Evolutionary conservation across 2,329 filamentous ascomycete genomes (phyloP).

Genomic region (Penicillium sp.): DNA sequence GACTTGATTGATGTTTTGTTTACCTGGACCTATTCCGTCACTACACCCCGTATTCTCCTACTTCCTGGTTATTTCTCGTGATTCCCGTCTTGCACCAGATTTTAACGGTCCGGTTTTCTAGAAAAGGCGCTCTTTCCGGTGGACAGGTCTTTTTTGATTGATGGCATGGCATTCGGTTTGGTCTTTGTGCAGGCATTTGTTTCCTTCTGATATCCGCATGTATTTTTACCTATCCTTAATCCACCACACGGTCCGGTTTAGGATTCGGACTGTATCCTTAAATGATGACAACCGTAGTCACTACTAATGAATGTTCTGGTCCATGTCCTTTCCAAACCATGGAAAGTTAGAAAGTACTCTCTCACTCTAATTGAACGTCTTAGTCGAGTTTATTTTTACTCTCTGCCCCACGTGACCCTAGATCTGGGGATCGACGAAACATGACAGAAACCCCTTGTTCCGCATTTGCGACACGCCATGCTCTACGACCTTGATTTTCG

Average conservation of each 20-base stretch:
- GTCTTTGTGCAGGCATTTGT: not conserved
- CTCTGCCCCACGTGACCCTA: conserved; percentile 7
- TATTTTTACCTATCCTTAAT: conserved; percentile 17
- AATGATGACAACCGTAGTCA: not conserved
- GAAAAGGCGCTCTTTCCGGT: not conserved
- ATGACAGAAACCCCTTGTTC: conserved; percentile 9
- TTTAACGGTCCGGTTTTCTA: not conserved
- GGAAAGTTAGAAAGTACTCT: not conserved
- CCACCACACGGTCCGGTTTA: not conserved
- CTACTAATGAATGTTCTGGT: not conserved
- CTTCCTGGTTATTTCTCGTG: not conserved
- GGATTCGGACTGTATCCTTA: not conserved
- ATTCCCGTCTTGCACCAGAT: not conserved
- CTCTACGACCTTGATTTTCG: not conserved
- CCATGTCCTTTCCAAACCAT: not conserved
- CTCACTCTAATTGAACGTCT: not conserved
- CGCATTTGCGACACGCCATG: conserved; percentile 4
- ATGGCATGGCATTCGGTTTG: conserved; percentile 1
- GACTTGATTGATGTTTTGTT: conserved; percentile 11
- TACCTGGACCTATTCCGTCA: conserved; percentile 3
- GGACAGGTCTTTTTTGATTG: not conserved
- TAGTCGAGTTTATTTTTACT: conserved; percentile 1
- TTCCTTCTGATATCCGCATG: conserved; percentile 6
- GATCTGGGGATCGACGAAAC: conserved; percentile 4
- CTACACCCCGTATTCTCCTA: not conserved